phyloP scores from a whole-genome alignment of 306 rosid species.

The Elaeagnus macrophylla region DNA sequence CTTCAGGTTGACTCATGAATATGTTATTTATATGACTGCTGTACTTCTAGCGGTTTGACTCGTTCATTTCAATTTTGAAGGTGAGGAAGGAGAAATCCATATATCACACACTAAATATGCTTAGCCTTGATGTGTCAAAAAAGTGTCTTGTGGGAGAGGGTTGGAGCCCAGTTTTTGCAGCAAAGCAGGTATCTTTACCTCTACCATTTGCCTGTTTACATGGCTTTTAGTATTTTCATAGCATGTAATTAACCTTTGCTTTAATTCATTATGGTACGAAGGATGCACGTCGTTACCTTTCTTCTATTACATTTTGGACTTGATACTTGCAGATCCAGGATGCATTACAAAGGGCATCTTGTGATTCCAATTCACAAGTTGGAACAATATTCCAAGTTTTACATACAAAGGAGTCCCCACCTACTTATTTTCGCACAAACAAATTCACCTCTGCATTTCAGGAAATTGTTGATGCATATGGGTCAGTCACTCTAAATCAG shows the following conservation, averaged over 20 bases:
- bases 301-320: neutral
- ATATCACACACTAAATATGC: slow-evolving; percentile 87
- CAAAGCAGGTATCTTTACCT: slow-evolving; percentile 55
- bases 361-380: slow-evolving; percentile 51
- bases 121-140: slow-evolving; percentile 91
- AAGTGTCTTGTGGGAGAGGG: slow-evolving; percentile 96
- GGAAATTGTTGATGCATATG: slow-evolving; percentile 57
- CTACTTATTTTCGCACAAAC: slow-evolving; percentile 49
- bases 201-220: slow-evolving; percentile 1
- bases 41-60: slow-evolving; percentile 24
- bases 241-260: too few relatives aligned
- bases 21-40: slow-evolving; percentile 6
- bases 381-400: slow-evolving; percentile 52
- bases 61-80: slow-evolving; percentile 39
- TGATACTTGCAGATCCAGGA: slow-evolving; percentile 43
- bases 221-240: neutral
- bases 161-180: slow-evolving; percentile 87
- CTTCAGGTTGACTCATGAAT: neutral
- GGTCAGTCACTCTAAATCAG: slow-evolving; percentile 26
- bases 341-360: slow-evolving; percentile 42
- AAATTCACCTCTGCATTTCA: slow-evolving; percentile 54
- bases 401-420: slow-evolving; percentile 42
- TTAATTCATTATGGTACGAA: too few relatives aligned
- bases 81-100: slow-evolving; percentile 89
- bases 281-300: slow-evolving; percentile 6